These are phyloP conservation scores for Boletus huronensis DNA, from an alignment of 768 basidiomycete species.

Conservation along the genomic window DNA sequence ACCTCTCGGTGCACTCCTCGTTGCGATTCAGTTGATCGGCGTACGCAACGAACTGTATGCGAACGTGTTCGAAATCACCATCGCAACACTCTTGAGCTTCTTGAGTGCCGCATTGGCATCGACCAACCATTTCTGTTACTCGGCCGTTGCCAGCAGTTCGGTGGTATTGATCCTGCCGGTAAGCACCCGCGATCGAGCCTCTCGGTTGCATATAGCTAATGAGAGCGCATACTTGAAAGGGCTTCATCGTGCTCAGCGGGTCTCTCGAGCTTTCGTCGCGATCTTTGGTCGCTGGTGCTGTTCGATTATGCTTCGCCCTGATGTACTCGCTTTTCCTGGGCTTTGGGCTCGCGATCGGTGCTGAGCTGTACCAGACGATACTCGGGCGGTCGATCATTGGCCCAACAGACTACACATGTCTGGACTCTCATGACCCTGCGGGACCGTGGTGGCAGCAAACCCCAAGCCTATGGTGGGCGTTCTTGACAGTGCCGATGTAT, in stretches of 20 bases:
- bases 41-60: constrained; percentile 75
- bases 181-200: constrained; percentile 16
- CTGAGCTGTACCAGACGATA: constrained; percentile 60
- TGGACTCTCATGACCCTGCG: constrained; percentile 47
- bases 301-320: constrained; percentile 74
- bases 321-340: constrained; percentile 77
- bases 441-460: constrained; percentile 75
- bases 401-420: constrained; percentile 60
- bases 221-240: constrained; percentile 28
- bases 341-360: constrained; percentile 81
- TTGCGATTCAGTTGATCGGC: constrained; percentile 67
- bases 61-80: constrained; percentile 80
- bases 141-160: constrained; percentile 72
- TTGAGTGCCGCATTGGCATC: constrained; percentile 69
- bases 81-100: constrained; percentile 78
- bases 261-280: constrained; percentile 77
- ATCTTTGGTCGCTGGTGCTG: constrained; percentile 81
- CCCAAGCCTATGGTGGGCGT: constrained; percentile 71
- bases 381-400: constrained; percentile 44
- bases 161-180: constrained; percentile 81
- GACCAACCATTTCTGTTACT: constrained; percentile 71
- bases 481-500: constrained; percentile 69
- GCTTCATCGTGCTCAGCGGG: constrained; percentile 68
- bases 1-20: constrained; percentile 73
- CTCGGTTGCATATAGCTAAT: neutral